Evolutionary conservation across 805 yeast genomes (phyloP).

Genomic region (Phaffomyces thermotolerans): DNA sequence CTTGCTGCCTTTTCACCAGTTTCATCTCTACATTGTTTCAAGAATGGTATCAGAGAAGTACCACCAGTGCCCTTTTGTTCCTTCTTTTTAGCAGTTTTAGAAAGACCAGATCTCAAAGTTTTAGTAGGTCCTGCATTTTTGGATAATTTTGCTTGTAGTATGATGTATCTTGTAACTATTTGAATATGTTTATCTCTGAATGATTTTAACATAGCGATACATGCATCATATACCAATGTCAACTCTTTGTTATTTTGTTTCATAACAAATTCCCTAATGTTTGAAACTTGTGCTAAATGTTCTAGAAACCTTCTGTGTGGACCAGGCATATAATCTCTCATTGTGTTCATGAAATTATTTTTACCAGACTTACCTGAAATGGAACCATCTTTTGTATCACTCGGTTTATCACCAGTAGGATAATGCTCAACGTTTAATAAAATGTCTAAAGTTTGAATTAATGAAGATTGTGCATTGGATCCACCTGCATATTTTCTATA

Average conservation of each 20-base stretch:
- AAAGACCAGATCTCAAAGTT: constrained; percentile 58
- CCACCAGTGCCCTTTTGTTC: constrained; percentile 89
- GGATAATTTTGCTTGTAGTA: constrained; percentile 64
- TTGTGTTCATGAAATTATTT: constrained; percentile 63
- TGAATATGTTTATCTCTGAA: constrained; percentile 93
- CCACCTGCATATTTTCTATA: constrained; percentile 76
- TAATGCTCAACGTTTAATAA: constrained; percentile 69
- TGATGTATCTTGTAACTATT: constrained; percentile 80
- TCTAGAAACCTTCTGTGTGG: constrained; percentile 69
- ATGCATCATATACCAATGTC: constrained; percentile 73
- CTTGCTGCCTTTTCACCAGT: constrained; percentile 94
- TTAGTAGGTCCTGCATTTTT: constrained; percentile 44
- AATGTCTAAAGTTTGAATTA: constrained; percentile 81
- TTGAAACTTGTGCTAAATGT: constrained; percentile 50
- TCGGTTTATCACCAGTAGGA: constrained; percentile 58
- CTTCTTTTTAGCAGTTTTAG: constrained; percentile 39
- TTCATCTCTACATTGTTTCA: constrained; percentile 93
- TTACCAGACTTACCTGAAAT: constrained; percentile 25
- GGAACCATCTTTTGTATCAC: constrained; percentile 9
- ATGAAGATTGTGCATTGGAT: constrained; percentile 86
- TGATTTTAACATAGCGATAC: constrained; percentile 78
- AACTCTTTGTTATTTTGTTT: constrained; percentile 45
- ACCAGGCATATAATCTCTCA: constrained; percentile 88
- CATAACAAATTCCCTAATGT: constrained; percentile 58
- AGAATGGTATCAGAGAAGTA: constrained; percentile 81